A percentile compares a stretch with the other conserved stretches of the same genome.
Evolutionary conservation across 805 yeast genomes (phyloP).

Genomic region (Candida gorgasii): DNA sequence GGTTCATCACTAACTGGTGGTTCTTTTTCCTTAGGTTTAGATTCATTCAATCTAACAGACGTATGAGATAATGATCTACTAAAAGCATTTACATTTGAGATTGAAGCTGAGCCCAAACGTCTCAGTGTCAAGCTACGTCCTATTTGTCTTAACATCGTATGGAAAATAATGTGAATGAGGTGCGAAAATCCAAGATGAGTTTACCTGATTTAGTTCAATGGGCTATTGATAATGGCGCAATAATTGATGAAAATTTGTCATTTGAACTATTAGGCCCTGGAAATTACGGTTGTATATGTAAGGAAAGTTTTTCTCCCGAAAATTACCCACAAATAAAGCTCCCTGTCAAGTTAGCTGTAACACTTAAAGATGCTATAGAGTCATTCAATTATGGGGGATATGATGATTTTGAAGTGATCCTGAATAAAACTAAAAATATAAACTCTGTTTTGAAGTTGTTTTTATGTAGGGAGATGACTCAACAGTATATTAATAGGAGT

Average conservation of each 20-base stretch:
- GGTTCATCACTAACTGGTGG: neutral
- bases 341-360: slow-evolving; percentile 21
- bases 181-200: slow-evolving; percentile 2
- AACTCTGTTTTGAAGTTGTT: slow-evolving; percentile 38
- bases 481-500: slow-evolving; percentile 17
- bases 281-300: slow-evolving; percentile 27
- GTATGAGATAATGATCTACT: too few species aligned
- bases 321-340: slow-evolving; percentile 19
- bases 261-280: slow-evolving; percentile 23
- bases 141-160: too few species aligned
- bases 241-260: slow-evolving; percentile 21
- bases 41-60: too few species aligned
- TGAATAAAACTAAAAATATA: slow-evolving; percentile 19
- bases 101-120: too few species aligned
- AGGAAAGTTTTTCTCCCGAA: neutral
- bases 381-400: slow-evolving; percentile 17
- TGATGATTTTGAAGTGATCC: slow-evolving; percentile 11
- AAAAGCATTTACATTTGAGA: too few species aligned
- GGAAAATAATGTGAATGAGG: too few species aligned
- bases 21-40: slow-evolving; percentile 1
- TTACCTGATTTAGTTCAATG: slow-evolving; percentile 26
- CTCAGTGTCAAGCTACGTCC: too few species aligned
- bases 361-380: slow-evolving; percentile 26
- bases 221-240: slow-evolving; percentile 33
- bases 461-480: slow-evolving; percentile 31